Conservation (phyloP, 179 eudicot genomes). For the Gypsophila paniculata region DNA sequence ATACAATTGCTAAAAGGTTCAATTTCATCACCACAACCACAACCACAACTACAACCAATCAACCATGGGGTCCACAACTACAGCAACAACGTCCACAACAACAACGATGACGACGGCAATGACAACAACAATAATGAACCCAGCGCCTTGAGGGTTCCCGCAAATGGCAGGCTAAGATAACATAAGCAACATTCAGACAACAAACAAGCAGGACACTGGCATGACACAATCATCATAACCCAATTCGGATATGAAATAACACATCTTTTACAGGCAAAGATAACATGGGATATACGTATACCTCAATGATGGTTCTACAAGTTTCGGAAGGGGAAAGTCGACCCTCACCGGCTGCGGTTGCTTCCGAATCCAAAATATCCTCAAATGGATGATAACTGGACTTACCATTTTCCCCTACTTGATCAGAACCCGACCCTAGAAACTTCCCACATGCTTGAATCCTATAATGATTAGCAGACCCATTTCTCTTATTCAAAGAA, state of each 20-base stretch:
- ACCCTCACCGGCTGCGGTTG: slow-evolving; percentile 43
- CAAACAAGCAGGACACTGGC: background rate
- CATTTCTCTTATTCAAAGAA: slow-evolving; percentile 34
- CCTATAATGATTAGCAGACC: slow-evolving; percentile 27
- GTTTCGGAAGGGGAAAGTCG: slow-evolving; percentile 68
- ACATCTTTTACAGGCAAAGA: background rate
- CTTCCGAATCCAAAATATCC: slow-evolving; percentile 57
- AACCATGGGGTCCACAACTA: too few species aligned
- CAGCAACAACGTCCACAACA: too few species aligned
- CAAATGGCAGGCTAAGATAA: too few species aligned
- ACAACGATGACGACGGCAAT: too few species aligned
- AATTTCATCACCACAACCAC: background rate
- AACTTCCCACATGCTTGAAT: slow-evolving; percentile 53
- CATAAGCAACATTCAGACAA: too few species aligned
- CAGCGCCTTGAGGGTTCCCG: too few species aligned
- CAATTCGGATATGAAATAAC: too few species aligned
- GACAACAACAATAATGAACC: too few species aligned
- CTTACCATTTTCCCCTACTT: slow-evolving; percentile 50
- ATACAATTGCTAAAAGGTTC: background rate
- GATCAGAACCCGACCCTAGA: slow-evolving; percentile 48
- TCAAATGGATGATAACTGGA: slow-evolving; percentile 77
- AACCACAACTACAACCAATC: too few species aligned
- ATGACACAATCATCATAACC: background rate
- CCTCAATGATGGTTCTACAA: slow-evolving; percentile 82
- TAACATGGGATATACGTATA: slow-evolving; percentile 38